Percentiles rank a stretch among this genome's conserved stretches.
These are phyloP conservation scores for Phragmites australis DNA, from an alignment of 176 grass and related monocot species.

Conservation along the genomic window DNA sequence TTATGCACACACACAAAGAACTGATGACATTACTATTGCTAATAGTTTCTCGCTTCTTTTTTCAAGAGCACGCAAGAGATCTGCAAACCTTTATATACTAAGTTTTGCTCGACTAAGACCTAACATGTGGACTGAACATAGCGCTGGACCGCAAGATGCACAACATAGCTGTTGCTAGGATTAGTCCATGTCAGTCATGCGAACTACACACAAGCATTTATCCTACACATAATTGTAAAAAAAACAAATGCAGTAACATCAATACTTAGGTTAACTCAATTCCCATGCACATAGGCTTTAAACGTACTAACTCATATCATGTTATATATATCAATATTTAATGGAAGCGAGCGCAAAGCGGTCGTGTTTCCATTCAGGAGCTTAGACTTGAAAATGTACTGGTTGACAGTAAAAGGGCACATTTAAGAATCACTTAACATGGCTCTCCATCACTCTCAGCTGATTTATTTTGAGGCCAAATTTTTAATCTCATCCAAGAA, in stretches of 20 bases:
- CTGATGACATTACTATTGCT: neutral
- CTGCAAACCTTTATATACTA: neutral
- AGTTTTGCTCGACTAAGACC: neutral
- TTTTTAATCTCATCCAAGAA: constrained; percentile 5
- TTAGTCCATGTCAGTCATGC: neutral
- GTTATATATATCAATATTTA: neutral
- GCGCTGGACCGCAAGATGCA: neutral
- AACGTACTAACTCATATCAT: neutral
- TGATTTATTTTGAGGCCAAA: neutral
- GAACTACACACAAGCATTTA: neutral
- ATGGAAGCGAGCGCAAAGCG: neutral
- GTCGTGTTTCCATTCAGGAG: neutral
- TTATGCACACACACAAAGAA: neutral
- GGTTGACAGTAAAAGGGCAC: neutral
- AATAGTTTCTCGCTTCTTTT: neutral
- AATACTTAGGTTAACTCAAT: neutral
- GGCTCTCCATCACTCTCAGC: neutral
- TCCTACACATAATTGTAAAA: neutral
- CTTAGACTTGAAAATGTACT: neutral
- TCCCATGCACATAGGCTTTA: neutral
- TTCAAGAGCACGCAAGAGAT: neutral
- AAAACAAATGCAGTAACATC: neutral
- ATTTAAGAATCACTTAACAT: neutral
- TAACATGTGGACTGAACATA: constrained; percentile 1
- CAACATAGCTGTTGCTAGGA: neutral